A percentile compares a stretch with the other conserved stretches of the same genome.
Evolutionary conservation across 192 early-diverging fungal genomes (phyloP).

Genomic region (Coemansia sp.): DNA sequence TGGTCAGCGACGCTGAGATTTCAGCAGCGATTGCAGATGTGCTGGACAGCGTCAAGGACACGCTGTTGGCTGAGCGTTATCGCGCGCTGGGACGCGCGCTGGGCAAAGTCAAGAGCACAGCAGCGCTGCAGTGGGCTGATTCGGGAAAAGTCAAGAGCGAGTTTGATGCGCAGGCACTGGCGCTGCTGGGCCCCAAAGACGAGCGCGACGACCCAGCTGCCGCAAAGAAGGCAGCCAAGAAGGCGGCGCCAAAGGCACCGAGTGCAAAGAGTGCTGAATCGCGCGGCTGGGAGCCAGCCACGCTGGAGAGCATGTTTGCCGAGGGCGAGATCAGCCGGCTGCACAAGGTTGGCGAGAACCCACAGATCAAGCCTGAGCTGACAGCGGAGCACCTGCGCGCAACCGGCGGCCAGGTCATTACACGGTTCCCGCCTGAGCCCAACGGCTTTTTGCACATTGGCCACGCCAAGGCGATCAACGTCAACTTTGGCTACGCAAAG

Average conservation of each 20-base stretch:
- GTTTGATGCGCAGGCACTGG: conserved; percentile 80
- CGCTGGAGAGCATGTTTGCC: conserved; percentile 69
- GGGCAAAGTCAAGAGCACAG: conserved; percentile 64
- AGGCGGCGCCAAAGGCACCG: conserved; percentile 16
- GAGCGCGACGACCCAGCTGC: conserved; percentile 79
- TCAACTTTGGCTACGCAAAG: conserved; percentile 98
- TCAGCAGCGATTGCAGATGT: conserved; percentile 59
- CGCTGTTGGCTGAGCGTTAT: conserved; percentile 82
- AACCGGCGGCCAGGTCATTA: conserved; percentile 88
- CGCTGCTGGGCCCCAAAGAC: conserved; percentile 95
- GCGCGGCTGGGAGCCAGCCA: conserved; percentile 38
- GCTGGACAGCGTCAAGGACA: conserved; percentile 65
- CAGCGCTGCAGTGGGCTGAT: conserved; percentile 86
- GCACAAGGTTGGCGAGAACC: conserved; percentile 95
- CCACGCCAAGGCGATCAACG: conserved; percentile 99
- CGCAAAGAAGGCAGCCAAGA: conserved; percentile 31
- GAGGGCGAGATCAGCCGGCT: conserved; percentile 90
- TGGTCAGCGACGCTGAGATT: conserved; percentile 78
- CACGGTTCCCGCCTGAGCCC: conserved; percentile 99
- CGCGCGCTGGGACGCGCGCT: conserved; percentile 73
- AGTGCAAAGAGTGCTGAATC: conserved; percentile 19
- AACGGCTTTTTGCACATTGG: conserved; percentile 99
- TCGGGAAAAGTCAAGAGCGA: conserved; percentile 80
- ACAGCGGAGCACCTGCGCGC: conserved; percentile 87
- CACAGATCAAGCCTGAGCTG: conserved; percentile 88